Conservation (phyloP, 345 rosid genomes). For the Stellera chamaejasme region DNA sequence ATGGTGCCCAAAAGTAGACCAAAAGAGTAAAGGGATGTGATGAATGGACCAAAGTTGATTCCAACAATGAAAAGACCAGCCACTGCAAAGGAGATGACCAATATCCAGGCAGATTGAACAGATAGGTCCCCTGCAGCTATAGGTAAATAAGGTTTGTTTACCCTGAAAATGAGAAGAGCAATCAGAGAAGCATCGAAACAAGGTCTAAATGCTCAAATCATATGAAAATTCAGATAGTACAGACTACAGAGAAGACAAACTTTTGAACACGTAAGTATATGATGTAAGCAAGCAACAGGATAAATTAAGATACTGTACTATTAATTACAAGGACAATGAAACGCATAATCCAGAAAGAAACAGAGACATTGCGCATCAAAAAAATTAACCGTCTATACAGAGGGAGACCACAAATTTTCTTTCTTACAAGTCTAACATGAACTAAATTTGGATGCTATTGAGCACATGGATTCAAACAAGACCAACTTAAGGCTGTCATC, state of each 20-base stretch:
- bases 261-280: not conserved
- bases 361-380: no score
- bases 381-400: no score
- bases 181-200: conserved; percentile 9
- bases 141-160: conserved; percentile 95
- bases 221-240: conserved; percentile 1
- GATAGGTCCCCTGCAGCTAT: conserved; percentile 99
- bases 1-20: conserved; percentile 93
- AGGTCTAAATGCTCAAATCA: not conserved
- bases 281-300: no score
- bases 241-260: not conserved
- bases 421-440: no score
- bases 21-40: conserved; percentile 66
- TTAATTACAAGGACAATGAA: no score
- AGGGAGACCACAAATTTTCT: no score
- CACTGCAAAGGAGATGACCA: conserved; percentile 76
- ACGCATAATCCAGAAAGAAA: no score
- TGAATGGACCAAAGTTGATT: conserved; percentile 75
- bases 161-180: conserved; percentile 43
- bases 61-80: conserved; percentile 68
- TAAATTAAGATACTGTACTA: no score
- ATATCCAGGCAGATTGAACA: conserved; percentile 76
- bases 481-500: no score
- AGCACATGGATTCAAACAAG: no score
- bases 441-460: no score